Conservation (phyloP, 1,139 yeast species). For the Debaryomycetaceae sp. region DNA sequence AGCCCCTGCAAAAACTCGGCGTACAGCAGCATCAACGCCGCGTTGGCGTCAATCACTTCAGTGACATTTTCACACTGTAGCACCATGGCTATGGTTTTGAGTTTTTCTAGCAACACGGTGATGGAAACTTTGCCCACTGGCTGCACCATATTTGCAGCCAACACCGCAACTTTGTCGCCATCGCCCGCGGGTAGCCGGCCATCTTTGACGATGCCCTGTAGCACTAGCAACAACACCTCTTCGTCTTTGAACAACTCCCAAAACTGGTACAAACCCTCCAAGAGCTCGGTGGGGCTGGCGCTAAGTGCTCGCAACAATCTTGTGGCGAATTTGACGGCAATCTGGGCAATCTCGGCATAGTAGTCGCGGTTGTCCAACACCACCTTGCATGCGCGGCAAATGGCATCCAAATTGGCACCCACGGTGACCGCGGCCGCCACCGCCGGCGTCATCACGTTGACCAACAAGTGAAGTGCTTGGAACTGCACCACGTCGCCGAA, state of each 20-base stretch:
- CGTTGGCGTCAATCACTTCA: conserved; percentile 1
- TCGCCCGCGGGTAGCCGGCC: neutral
- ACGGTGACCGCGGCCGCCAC: conserved; percentile 14
- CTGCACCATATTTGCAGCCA: conserved; percentile 8
- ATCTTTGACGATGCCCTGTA: no score
- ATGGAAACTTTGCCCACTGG: conserved; percentile 5
- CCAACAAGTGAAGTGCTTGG: conserved; percentile 36
- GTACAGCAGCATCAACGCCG: neutral
- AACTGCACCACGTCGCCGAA: conserved; percentile 36
- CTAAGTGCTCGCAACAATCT: conserved; percentile 17
- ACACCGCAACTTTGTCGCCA: conserved; percentile 2
- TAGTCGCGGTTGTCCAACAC: conserved; percentile 33
- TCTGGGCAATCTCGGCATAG: conserved; percentile 29
- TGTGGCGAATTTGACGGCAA: conserved; percentile 27
- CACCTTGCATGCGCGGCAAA: conserved; percentile 23
- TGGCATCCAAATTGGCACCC: conserved; percentile 9
- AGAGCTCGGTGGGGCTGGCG: neutral
- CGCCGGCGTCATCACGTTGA: conserved; percentile 21
- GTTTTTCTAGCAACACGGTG: conserved; percentile 19
- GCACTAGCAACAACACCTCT: no score
- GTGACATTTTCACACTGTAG: conserved; percentile 7
- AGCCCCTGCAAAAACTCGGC: neutral
- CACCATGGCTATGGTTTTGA: conserved; percentile 28
- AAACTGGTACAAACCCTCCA: neutral
- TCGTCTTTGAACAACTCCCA: neutral